Evolutionary conservation across 1,284 basidiomycete species (phyloP).

Genomic region (Rhodotorula sp.): DNA sequence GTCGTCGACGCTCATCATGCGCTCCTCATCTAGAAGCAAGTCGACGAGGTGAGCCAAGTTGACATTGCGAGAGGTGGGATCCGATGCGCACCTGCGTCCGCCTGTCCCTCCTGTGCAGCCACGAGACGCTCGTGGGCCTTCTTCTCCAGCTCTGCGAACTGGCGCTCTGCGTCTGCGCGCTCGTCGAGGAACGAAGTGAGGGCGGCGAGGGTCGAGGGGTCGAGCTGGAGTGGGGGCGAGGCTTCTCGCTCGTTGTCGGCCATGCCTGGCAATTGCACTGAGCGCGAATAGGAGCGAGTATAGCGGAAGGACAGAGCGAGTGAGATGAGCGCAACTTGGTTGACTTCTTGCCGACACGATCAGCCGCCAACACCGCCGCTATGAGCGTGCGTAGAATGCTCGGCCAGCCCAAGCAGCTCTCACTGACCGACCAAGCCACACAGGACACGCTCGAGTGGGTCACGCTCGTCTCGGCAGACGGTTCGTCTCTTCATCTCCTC

Average conservation of each 20-base stretch:
- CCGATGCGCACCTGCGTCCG: slow-evolving; percentile 14
- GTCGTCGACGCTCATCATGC: slow-evolving; percentile 43
- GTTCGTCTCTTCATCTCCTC: slow-evolving; percentile 2
- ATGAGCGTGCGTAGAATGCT: no score
- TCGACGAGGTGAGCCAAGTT: no score
- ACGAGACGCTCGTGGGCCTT: slow-evolving; percentile 26
- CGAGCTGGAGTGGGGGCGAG: slow-evolving; percentile 39
- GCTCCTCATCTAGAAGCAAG: slow-evolving; percentile 20
- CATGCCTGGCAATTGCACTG: no score
- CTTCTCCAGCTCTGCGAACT: slow-evolving; percentile 40
- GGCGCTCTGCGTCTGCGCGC: slow-evolving; percentile 44
- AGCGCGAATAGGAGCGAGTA: no score
- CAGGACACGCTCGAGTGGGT: slow-evolving; percentile 26
- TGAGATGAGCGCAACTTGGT: no score
- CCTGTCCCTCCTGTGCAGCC: slow-evolving; percentile 38
- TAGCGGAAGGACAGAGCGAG: no score
- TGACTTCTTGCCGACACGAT: no score
- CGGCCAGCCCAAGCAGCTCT: accelerated
- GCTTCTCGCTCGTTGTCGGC: no score
- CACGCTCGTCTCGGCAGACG: slow-evolving; percentile 36
- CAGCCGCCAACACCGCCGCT: no score
- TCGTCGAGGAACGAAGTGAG: slow-evolving; percentile 47
- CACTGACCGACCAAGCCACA: neutral
- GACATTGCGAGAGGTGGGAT: no score
- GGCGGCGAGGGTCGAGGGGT: slow-evolving; percentile 47